These are phyloP conservation scores for Candida hungchunana DNA, from an alignment of 805 yeast species.

Conservation along the genomic window DNA sequence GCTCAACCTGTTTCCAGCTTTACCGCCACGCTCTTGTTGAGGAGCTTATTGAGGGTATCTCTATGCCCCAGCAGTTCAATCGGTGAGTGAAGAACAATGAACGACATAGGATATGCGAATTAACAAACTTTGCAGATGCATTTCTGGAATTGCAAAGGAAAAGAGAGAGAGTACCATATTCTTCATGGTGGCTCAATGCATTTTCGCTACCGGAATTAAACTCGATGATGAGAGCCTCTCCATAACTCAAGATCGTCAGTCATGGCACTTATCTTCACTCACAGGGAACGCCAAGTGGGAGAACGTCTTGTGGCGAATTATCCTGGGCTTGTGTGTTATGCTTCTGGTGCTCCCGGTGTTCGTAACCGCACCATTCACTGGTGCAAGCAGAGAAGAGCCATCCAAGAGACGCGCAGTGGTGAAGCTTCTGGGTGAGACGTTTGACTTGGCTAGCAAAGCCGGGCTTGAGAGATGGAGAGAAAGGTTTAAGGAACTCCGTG, in stretches of 20 bases:
- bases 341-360: too few species aligned
- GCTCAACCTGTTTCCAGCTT: constrained; percentile 11
- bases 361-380: too few species aligned
- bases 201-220: not conserved
- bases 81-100: not conserved
- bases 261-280: too few species aligned
- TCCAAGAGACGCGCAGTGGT: too few species aligned
- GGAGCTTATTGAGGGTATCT: too few species aligned
- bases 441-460: constrained; percentile 6
- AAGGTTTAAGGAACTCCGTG: constrained; percentile 9
- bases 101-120: too few species aligned
- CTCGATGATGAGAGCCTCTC: not conserved
- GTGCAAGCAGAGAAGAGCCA: too few species aligned
- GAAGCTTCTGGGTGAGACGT: constrained; percentile 2
- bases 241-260: not conserved
- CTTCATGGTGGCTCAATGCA: constrained; percentile 8
- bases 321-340: too few species aligned
- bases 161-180: constrained; percentile 5
- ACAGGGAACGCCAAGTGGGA: too few species aligned
- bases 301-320: too few species aligned
- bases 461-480: constrained; percentile 12
- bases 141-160: constrained; percentile 8
- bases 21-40: constrained; percentile 3
- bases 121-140: too few species aligned
- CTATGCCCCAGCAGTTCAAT: too few species aligned